These are phyloP conservation scores for Abrus precatorius DNA, from an alignment of 306 rosid species.

Conservation along the genomic window DNA sequence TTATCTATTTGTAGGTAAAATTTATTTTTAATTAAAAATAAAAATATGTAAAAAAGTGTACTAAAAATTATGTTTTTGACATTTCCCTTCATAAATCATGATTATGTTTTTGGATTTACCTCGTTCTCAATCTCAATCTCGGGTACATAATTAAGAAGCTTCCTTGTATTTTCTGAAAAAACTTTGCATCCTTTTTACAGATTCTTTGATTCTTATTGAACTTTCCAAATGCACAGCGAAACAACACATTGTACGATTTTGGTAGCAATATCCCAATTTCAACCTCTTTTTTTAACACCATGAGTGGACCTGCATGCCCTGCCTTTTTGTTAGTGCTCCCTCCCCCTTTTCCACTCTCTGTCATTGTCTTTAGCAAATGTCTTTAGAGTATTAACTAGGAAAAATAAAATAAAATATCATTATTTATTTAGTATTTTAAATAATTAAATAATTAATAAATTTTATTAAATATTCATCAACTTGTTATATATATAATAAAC, in stretches of 20 bases:
- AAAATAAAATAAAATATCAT: background rate
- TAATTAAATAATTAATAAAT: background rate
- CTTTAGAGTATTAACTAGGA: background rate
- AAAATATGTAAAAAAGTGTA: too few species aligned
- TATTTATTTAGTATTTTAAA: background rate
- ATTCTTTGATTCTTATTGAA: conserved; percentile 39
- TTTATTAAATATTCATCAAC: background rate
- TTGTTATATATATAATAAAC: background rate
- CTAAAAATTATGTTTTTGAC: too few species aligned
- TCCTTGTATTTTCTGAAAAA: conserved; percentile 30
- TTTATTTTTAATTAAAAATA: too few species aligned
- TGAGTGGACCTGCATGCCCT: conserved; percentile 23
- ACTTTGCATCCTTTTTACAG: conserved; percentile 30
- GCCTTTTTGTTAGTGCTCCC: background rate
- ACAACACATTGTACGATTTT: conserved; percentile 1
- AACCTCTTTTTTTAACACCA: background rate
- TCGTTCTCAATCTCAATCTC: conserved; percentile 17
- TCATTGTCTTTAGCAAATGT: background rate
- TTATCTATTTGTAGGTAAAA: too few species aligned
- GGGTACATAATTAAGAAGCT: conserved; percentile 24
- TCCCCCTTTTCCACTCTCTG: background rate
- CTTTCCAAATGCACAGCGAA: conserved; percentile 33
- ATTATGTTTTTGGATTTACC: conserved; percentile 42
- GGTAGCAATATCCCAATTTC: conserved; percentile 25
- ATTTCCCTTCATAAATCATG: background rate